A percentile compares a stretch with the other conserved stretches of the same genome.
phyloP scores from a whole-genome alignment of 2,329 filamentous ascomycete genomes.

The Drechslerella coelobrocha region DNA sequence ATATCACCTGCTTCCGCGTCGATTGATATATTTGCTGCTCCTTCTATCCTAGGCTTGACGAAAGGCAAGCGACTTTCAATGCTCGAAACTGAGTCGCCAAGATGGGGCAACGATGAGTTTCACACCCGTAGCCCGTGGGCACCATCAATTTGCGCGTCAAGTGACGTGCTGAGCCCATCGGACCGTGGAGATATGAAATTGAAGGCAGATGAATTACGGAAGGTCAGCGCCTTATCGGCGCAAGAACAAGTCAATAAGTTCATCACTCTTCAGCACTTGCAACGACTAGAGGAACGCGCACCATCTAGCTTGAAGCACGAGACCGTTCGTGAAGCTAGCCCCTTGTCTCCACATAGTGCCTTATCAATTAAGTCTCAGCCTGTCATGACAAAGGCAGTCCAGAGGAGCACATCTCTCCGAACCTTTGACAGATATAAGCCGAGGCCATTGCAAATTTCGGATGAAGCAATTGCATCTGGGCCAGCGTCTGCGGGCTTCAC shows the following conservation, averaged over 20 bases:
- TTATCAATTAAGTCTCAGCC: constrained; percentile 37
- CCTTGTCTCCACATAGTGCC: constrained; percentile 40
- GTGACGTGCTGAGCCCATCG: constrained; percentile 81
- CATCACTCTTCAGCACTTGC: constrained; percentile 78
- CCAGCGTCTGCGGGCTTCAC: constrained; percentile 45
- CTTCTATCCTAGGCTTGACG: constrained; percentile 37
- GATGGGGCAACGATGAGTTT: constrained; percentile 43
- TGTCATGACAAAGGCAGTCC: constrained; percentile 40
- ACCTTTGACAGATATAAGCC: constrained; percentile 45
- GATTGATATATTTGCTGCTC: constrained; percentile 48
- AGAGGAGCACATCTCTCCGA: constrained; percentile 44
- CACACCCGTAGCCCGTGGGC: constrained; percentile 57
- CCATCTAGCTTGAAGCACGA: constrained; percentile 44
- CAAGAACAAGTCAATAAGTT: constrained; percentile 95
- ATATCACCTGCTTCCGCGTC: constrained; percentile 41
- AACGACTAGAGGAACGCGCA: constrained; percentile 58
- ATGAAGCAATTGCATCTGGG: constrained; percentile 36
- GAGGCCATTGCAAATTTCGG: constrained; percentile 38
- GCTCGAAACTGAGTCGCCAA: constrained; percentile 43
- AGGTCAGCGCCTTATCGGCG: constrained; percentile 75
- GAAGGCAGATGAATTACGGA: constrained; percentile 74
- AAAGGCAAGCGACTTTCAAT: constrained; percentile 38
- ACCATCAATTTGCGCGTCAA: constrained; percentile 87
- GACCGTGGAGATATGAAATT: constrained; percentile 64
- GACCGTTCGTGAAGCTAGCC: constrained; percentile 30